Evolutionary conservation across 31 red algal species (phyloP).

Genomic region (Asparagopsis taxiformis): DNA sequence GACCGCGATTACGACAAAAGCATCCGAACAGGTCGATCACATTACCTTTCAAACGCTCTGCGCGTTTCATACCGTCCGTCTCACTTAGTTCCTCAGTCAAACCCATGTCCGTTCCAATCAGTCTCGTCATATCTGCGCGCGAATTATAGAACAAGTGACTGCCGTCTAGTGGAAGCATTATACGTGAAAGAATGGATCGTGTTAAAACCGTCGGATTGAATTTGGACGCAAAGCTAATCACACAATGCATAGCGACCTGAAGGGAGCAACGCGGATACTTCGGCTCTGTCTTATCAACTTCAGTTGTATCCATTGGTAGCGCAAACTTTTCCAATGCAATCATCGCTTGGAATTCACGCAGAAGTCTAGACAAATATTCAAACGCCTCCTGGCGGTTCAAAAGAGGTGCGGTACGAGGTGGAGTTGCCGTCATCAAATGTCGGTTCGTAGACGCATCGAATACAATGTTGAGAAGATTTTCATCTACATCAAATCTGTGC

Average conservation of each 20-base stretch:
- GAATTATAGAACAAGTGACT: slow-evolving; percentile 33
- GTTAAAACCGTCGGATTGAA: slow-evolving; percentile 49
- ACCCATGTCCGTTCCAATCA: slow-evolving; percentile 46
- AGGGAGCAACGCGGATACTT: slow-evolving; percentile 31
- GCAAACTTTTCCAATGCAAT: slow-evolving; percentile 6
- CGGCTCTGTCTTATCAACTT: background rate
- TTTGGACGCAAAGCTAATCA: slow-evolving; percentile 28
- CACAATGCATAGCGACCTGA: slow-evolving; percentile 46
- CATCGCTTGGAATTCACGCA: slow-evolving; percentile 30
- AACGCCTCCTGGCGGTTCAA: slow-evolving; percentile 33
- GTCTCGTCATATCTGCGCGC: slow-evolving; percentile 11
- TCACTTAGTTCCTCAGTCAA: slow-evolving; percentile 4
- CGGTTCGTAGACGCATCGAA: slow-evolving; percentile 64
- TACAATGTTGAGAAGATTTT: slow-evolving; percentile 19
- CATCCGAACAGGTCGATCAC: slow-evolving; percentile 35
- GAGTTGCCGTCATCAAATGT: slow-evolving; percentile 59
- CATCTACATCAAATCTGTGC: slow-evolving; percentile 15
- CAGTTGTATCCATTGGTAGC: slow-evolving; percentile 2
- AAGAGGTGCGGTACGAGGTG: slow-evolving; percentile 52
- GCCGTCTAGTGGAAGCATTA: slow-evolving; percentile 34
- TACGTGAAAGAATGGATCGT: slow-evolving; percentile 44
- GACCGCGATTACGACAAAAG: slow-evolving; percentile 51
- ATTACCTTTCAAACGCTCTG: background rate
- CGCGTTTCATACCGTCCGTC: background rate
- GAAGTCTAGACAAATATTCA: slow-evolving; percentile 23